Evolutionary conservation across 306 rosid genomes (phyloP), one percentile per base, ranked within the genome.

Genomic region (Cicer judaicum): DNA sequence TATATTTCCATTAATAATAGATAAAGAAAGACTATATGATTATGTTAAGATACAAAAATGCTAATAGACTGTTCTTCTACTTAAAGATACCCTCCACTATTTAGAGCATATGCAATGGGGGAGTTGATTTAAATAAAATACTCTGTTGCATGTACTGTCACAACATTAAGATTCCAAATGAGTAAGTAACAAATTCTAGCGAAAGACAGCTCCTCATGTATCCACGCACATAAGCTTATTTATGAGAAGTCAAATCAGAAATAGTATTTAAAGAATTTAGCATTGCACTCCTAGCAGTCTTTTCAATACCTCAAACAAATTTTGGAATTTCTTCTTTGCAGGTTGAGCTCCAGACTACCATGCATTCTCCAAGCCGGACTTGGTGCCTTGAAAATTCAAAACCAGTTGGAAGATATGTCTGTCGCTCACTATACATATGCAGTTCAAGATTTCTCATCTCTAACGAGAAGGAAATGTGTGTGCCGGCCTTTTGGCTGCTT

Each of bases 71-170:
- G 34, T 73, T 39, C 48, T 57, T 66, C 66, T 73, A 13, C 70
- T 48, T 64, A 73, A 68, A 43, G 64, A 15, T 54, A 56, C 12
- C 11, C 65, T 73, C 75, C 66, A 66, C 70, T 47, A 13, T 66
- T 66, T 40, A 21, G 76, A 74, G 79, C 79, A 66, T 46, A 65
- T 47, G 8, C 70, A 56, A 44, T 9, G 43, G 10, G 40, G 39
- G 14, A 8, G 9, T 46, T 56, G 42, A 41, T 41, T 52, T 24
- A 47, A 69, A 46, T 41, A 40, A 29, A 29, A 29, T 41, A 53
- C 40, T 78, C 65, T 50, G 18, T 11, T 55, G 44, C 10, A 42
- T 41, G 73, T 56, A 62, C 34, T 40, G 18, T 71, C 52, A 44
- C 8, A 64, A 44, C 68, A 64, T 54, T 53, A 29, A 11, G 14